Base-by-base conservation (phyloP, 352 stramenopile genomes). In the Phytophthora cryptogea region DNA sequence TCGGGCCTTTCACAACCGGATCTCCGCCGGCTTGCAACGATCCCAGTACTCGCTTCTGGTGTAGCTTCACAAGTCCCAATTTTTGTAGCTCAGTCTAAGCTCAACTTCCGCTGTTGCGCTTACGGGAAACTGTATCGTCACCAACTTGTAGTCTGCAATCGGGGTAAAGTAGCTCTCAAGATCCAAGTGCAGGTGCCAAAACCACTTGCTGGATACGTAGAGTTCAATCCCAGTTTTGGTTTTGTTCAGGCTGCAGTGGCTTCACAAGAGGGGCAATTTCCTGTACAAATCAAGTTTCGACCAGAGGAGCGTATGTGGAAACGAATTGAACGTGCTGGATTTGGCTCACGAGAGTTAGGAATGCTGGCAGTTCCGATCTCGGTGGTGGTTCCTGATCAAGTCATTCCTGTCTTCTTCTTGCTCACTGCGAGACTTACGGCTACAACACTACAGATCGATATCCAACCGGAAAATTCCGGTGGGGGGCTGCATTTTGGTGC, bases 91-190 rank as follows among this genome's bases (percentile, higher is more conserved):
- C 27, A 41, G 2, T 32, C 42, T 2, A 44, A 74, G 8, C 65
- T 97, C 2, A 75, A 97, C 60, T 78, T 97, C 14, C 72, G 73
- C 26, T 97, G 91, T 53, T 96, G 85, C 44, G 80, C 94, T 1
- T 89, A 89, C 43, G 83, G 78, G 5, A 96, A 96, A 41, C 75
- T 97, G 4, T 97, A 97, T 59, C 82, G 90, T 0, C 76, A 85
- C 6, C 80, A 93, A 40, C 49, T 97, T 3, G 36, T 82, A 1
- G 50, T 97, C 2, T 81, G 77, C 41, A 98, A 98, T 52, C 84
- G 92, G 11, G 90, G 88, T 9, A 95, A 92, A 61, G 85, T 96
- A 13, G 80, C 92, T 9, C 68, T 96, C 10, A 93, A 95, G 53
- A 77, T 92, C 17, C 74, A 91, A 27, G 55, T 95, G 1, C 80